Base-by-base conservation (phyloP, 441 rosid species). In the Hypseocharis bilobata region DNA sequence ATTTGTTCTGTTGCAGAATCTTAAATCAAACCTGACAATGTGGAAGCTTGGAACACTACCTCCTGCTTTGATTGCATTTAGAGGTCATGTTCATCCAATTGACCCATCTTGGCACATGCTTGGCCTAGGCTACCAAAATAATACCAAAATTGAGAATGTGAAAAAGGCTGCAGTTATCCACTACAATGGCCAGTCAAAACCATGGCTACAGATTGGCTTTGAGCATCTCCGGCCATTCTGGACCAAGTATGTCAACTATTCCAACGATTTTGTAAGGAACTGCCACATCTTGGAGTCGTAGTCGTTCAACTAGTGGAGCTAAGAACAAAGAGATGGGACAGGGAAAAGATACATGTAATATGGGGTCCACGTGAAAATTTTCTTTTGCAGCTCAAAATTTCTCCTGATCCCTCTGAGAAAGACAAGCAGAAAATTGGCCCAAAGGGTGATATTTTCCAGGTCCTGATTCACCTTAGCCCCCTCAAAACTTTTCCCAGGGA, bases 31-130 rank as follows among this genome's bases (percentile, higher is more conserved):
- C 80, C 74, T 91, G 76, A 86, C 96, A 29, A 81, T 94, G 89
- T 94, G 99, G 99, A 94, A 88, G 78, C 92, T 94, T 22, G 99
- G 99, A 66, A 91, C 99, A 2, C 79, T 94, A 55, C 98, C 99
- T 3, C 99, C 99, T 14, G 96, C 98, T 52, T 76, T 94, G 79
- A 91, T 94, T 64, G 97, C 99, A 68, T 94, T 91, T 76, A 88
- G 81, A 80, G 94, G 94, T 51, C 88, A 89, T 49, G 82, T 94
- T 59, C 97, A 81, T 51, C 83, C 94, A 28, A 89, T 94, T 28
- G 96, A 94, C 60, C 87, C 96, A 30, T 81, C 84, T 19, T 94
- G 99, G 99, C 99, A 91, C 79, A 82, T 94, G 97, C 97, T 94
- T 38, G 99, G 99, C 40, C 79, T 94, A 82, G 99, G 97, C 17